Conservation (phyloP, 495 filamentous ascomycete genomes). For the Xylaria sp. region DNA sequence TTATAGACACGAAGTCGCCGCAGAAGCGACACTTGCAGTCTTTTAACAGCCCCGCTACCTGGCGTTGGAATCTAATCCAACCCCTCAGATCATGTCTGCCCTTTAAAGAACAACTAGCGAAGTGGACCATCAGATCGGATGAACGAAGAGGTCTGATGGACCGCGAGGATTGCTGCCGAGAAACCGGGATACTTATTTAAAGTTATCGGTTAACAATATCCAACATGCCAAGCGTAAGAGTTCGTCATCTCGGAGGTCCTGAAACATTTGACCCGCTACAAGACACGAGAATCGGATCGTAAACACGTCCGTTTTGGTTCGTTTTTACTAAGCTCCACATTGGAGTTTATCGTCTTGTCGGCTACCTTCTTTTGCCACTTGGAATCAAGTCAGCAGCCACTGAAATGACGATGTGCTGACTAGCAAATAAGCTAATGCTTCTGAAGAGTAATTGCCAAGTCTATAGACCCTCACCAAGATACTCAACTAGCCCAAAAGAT, state of each 20-base stretch:
- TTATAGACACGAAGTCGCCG: neutral
- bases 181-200: constrained; percentile 1
- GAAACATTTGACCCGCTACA: neutral
- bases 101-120: neutral
- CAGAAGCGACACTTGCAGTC: neutral
- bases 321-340: constrained; percentile 8
- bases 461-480: constrained; percentile 6
- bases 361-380: neutral
- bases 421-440: constrained; percentile 8
- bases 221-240: neutral
- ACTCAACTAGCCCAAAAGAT: neutral
- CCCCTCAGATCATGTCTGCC: neutral
- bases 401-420: constrained; percentile 16
- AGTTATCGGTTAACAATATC: neutral
- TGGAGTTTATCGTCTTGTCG: neutral
- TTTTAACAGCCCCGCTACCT: neutral
- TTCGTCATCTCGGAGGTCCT: neutral
- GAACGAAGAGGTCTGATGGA: neutral
- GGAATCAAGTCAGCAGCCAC: constrained; percentile 19
- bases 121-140: neutral
- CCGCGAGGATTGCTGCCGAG: neutral
- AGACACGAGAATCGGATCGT: constrained; percentile 6
- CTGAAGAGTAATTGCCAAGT: constrained; percentile 22
- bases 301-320: neutral
- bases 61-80: neutral